These are phyloP conservation scores for Dendrobium catenatum DNA, from an alignment of 106 monocot species.

Conservation along the genomic window DNA sequence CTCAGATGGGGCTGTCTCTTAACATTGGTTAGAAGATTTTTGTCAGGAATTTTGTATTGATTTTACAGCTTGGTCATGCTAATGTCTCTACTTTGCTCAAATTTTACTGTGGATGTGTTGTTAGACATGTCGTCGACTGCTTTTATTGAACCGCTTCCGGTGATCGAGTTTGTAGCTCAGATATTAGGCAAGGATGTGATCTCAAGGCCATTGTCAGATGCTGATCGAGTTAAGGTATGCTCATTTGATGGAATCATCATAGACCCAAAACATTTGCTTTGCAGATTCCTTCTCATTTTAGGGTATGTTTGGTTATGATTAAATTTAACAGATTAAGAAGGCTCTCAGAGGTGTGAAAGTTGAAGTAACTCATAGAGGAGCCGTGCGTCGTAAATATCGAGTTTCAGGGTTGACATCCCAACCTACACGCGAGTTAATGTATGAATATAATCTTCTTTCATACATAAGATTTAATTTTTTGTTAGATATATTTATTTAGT, in stretches of 20 bases:
- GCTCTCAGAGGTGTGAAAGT: conserved; percentile 91
- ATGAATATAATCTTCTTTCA: conserved; percentile 1
- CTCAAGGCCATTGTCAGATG: conserved; percentile 73
- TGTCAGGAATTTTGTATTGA: neutral
- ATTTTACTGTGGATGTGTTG: neutral
- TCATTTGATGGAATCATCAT: neutral
- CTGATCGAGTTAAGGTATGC: conserved; percentile 80
- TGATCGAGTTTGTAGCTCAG: conserved; percentile 83
- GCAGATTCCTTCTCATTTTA: neutral
- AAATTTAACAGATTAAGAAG: conserved; percentile 60
- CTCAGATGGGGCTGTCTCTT: conserved; percentile 90
- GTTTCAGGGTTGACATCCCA: conserved; percentile 75
- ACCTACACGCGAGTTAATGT: conserved; percentile 83
- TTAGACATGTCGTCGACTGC: conserved; percentile 89
- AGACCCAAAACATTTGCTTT: neutral
- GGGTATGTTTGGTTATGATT: neutral
- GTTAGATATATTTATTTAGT: neutral
- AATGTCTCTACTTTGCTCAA: neutral
- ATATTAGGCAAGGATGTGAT: conserved; percentile 63
- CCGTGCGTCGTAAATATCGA: conserved; percentile 76
- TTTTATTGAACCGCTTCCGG: conserved; percentile 91
- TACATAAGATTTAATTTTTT: neutral
- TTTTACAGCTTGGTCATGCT: neutral
- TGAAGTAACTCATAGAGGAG: conserved; percentile 84
- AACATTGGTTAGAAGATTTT: conserved; percentile 57